Evolutionary conservation across 2,329 filamentous ascomycete species (phyloP).

Genomic region (Calonectria fujianensis): DNA sequence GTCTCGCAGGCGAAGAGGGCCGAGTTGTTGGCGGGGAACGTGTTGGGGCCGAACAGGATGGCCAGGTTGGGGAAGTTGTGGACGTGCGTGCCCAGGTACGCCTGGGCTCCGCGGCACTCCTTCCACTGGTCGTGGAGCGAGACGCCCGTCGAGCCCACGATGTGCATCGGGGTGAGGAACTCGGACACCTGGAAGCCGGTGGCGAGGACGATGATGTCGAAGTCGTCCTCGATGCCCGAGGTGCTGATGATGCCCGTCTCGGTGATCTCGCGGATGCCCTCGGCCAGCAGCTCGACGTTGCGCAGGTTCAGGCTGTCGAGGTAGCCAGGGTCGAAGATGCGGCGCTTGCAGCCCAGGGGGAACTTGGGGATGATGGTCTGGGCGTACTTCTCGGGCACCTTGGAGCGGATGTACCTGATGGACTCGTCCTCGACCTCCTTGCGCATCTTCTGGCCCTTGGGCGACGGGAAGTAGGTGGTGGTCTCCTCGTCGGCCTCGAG

Average conservation of each 20-base stretch:
- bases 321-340: slow-evolving; percentile 57
- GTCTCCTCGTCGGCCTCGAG: slow-evolving; percentile 38
- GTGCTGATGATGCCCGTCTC: slow-evolving; percentile 53
- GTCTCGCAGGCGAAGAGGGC: slow-evolving; percentile 53
- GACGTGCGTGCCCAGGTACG: slow-evolving; percentile 56
- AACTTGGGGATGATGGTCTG: slow-evolving; percentile 33
- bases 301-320: slow-evolving; percentile 49
- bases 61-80: slow-evolving; percentile 59
- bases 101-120: slow-evolving; percentile 53
- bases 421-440: slow-evolving; percentile 37
- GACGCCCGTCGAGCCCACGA: slow-evolving; percentile 51
- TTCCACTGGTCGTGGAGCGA: slow-evolving; percentile 55
- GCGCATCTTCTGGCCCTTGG: slow-evolving; percentile 32
- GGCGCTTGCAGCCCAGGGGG: slow-evolving; percentile 57
- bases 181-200: slow-evolving; percentile 55
- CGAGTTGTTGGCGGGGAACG: slow-evolving; percentile 55
- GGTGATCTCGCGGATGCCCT: slow-evolving; percentile 51
- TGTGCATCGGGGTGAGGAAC: slow-evolving; percentile 55
- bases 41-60: slow-evolving; percentile 54
- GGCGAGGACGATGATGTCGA: slow-evolving; percentile 55
- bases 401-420: slow-evolving; percentile 40
- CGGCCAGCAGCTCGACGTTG: slow-evolving; percentile 52
- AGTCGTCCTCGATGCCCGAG: slow-evolving; percentile 44
- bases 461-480: slow-evolving; percentile 38
- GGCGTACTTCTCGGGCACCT: slow-evolving; percentile 32